Conservation (phyloP, 2,329 filamentous ascomycete genomes). For the Fusarium denticulatum region DNA sequence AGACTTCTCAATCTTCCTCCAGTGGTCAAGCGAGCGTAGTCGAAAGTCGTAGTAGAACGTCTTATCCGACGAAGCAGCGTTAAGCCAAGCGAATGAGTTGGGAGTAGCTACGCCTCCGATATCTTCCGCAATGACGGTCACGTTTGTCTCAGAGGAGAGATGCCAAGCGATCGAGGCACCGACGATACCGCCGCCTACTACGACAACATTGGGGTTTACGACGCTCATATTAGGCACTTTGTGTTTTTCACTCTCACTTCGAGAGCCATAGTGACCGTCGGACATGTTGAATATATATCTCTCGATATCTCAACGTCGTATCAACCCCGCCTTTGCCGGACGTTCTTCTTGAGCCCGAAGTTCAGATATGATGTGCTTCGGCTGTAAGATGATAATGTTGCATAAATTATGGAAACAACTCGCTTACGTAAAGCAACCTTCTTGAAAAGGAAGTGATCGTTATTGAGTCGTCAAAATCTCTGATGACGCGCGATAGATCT, state of each 20-base stretch:
- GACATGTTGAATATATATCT: neutral
- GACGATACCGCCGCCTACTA: conserved; percentile 21
- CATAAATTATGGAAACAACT: neutral
- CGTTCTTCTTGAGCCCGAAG: neutral
- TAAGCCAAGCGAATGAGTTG: conserved; percentile 18
- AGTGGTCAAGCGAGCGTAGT: neutral
- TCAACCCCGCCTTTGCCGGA: neutral
- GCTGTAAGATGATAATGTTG: neutral
- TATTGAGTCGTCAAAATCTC: neutral
- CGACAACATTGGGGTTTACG: neutral
- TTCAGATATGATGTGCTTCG: neutral
- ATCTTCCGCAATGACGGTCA: conserved; percentile 19
- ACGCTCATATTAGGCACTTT: neutral
- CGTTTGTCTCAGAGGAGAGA: conserved; percentile 3
- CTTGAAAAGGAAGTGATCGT: neutral
- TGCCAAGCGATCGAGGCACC: conserved; percentile 24
- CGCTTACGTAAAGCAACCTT: neutral
- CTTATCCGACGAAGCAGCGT: conserved; percentile 2
- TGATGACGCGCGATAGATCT: neutral
- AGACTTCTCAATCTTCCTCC: conserved; percentile 6
- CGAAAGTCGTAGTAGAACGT: conserved; percentile 23
- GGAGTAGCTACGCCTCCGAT: conserved; percentile 12
- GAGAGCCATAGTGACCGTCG: rapidly evolving
- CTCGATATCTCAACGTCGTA: neutral
- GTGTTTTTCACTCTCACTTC: rapidly evolving